Conservation (phyloP, 306 rosid species). For the Cotoneaster glaucophyllus region DNA sequence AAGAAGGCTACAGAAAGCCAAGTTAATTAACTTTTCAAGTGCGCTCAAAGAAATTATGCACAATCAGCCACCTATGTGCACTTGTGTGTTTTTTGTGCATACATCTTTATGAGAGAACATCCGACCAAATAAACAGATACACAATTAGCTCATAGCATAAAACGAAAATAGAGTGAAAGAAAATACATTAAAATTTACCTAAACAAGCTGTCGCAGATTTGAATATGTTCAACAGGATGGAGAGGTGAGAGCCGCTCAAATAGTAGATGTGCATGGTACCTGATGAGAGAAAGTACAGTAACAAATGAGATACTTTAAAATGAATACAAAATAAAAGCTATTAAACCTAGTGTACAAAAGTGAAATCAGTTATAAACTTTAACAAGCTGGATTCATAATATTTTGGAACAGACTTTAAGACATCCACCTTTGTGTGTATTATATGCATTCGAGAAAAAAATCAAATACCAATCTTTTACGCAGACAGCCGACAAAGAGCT, state of each 20-base stretch:
- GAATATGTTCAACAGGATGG: constrained; percentile 81
- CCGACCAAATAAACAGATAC: background rate
- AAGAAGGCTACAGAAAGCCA: constrained; percentile 2
- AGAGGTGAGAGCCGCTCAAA: constrained; percentile 74
- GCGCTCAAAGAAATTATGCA: background rate
- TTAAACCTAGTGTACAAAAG: background rate
- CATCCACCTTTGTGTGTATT: background rate
- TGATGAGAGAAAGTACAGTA: constrained; percentile 20
- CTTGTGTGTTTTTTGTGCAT: background rate
- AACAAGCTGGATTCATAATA: background rate
- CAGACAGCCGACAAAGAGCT: background rate
- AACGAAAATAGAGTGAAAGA: background rate
- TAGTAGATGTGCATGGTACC: constrained; percentile 80
- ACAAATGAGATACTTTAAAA: constrained; percentile 9
- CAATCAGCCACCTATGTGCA: background rate
- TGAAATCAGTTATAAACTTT: background rate
- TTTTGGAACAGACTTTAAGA: background rate
- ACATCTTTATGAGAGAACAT: background rate
- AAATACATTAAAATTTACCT: constrained; percentile 43
- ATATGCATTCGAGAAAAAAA: background rate
- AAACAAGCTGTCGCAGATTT: constrained; percentile 77
- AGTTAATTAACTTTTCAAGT: background rate
- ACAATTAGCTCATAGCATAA: background rate
- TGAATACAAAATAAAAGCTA: background rate
- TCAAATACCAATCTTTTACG: background rate